Conservation (phyloP, 441 rosid genomes). For the Biscutella laevigata region DNA sequence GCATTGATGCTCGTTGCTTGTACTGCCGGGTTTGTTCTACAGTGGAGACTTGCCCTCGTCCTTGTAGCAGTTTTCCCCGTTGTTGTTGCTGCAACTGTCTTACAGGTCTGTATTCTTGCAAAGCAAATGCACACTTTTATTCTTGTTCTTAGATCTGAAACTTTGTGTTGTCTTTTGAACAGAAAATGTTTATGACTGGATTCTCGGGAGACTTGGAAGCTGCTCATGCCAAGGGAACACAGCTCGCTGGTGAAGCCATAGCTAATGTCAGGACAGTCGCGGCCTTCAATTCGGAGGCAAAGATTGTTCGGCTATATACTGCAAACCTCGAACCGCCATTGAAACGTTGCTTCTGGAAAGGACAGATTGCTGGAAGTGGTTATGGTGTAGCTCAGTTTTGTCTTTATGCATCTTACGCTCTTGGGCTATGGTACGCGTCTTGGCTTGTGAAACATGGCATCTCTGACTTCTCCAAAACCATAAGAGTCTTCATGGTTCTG, state of each 20-base stretch:
- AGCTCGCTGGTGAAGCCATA: slow-evolving; percentile 95
- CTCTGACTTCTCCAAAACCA: slow-evolving; percentile 96
- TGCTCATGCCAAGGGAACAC: slow-evolving; percentile 89
- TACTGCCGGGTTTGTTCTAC: slow-evolving; percentile 91
- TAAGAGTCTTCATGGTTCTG: slow-evolving; percentile 94
- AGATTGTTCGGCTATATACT: slow-evolving; percentile 77
- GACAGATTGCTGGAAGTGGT: slow-evolving; percentile 96
- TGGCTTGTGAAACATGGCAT: slow-evolving; percentile 99
- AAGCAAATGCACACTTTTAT: background rate
- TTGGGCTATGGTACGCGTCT: slow-evolving; percentile 96
- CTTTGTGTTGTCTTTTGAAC: slow-evolving; percentile 19
- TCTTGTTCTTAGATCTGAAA: background rate
- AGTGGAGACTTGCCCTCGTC: slow-evolving; percentile 98
- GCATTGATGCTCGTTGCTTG: slow-evolving; percentile 92
- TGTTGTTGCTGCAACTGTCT: slow-evolving; percentile 90
- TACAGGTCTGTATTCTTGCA: slow-evolving; percentile 62
- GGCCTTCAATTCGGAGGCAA: slow-evolving; percentile 85
- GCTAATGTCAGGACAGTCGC: slow-evolving; percentile 94
- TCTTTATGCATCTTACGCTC: slow-evolving; percentile 91
- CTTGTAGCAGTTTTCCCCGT: slow-evolving; percentile 89
- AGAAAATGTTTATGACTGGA: slow-evolving; percentile 99
- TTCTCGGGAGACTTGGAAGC: slow-evolving; percentile 96
- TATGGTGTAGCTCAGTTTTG: slow-evolving; percentile 88
- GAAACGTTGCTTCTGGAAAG: slow-evolving; percentile 95
- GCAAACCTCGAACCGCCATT: slow-evolving; percentile 66